Evolutionary conservation across 768 basidiomycete species (phyloP).

Genomic region (Cystofilobasidium macerans): DNA sequence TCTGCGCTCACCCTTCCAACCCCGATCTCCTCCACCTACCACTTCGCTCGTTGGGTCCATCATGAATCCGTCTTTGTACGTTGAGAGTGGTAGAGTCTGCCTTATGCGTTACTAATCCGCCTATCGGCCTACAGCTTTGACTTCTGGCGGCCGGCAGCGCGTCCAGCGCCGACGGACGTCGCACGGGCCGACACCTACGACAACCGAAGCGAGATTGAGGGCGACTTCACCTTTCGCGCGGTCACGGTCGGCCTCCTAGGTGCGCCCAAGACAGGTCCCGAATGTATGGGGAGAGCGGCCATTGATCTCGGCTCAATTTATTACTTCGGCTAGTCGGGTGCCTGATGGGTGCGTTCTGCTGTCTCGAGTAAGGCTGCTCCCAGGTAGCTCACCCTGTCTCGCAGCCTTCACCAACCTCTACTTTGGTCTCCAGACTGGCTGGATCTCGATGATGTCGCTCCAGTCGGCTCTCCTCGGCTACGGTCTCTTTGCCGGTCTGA

Average conservation of each 20-base stretch:
- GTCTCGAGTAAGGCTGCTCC: background rate
- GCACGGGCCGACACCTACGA: background rate
- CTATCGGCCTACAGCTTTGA: background rate
- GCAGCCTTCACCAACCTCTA: constrained; percentile 19
- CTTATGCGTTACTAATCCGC: no score
- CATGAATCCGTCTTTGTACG: background rate
- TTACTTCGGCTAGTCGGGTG: constrained; percentile 11
- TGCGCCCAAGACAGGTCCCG: no score
- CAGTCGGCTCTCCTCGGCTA: constrained; percentile 90
- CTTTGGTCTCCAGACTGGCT: constrained; percentile 68
- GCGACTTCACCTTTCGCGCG: constrained; percentile 42
- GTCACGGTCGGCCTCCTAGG: constrained; percentile 68
- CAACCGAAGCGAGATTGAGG: constrained; percentile 19
- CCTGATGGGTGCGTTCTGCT: constrained; percentile 9
- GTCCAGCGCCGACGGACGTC: background rate
- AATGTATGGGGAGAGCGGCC: no score
- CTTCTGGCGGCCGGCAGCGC: background rate
- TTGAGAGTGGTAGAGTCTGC: no score
- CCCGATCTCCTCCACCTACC: no score
- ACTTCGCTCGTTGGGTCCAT: no score
- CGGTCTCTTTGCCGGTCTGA: constrained; percentile 53
- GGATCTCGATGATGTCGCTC: constrained; percentile 70
- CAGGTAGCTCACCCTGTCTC: background rate
- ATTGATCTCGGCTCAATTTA: no score
- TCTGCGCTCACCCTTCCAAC: no score